Conservation (phyloP, 495 filamentous ascomycete species). For the Talaromyces ruber region DNA sequence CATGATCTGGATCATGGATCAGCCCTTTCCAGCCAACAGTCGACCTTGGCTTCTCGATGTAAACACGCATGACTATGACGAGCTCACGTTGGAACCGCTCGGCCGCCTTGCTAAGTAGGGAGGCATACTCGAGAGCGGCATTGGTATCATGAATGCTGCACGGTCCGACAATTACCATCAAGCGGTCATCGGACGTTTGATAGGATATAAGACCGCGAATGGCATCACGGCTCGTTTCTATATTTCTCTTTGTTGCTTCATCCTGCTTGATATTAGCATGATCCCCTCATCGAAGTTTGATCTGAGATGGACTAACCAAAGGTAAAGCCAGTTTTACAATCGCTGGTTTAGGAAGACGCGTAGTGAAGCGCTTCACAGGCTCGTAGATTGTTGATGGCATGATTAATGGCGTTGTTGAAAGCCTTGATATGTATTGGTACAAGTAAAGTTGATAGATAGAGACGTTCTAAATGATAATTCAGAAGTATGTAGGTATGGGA, state of each 20-base stretch:
- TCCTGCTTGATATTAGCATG: not conserved
- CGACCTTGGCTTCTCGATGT: conserved; percentile 98
- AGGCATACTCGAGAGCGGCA: conserved; percentile 78
- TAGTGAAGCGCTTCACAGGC: not conserved
- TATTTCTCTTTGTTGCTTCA: not conserved
- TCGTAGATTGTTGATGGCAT: not conserved
- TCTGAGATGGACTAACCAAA: not conserved
- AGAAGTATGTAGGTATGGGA: too few relatives aligned
- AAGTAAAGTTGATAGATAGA: not conserved
- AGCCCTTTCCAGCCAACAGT: conserved; percentile 99
- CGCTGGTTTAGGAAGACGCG: not conserved
- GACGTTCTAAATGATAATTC: not conserved
- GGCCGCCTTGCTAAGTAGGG: conserved; percentile 61
- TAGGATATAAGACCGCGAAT: not conserved
- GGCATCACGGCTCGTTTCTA: not conserved
- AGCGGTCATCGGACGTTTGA: conserved; percentile 51
- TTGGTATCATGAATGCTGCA: conserved; percentile 95
- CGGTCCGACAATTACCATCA: conserved; percentile 89
- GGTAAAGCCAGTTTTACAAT: not conserved
- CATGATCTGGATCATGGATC: conserved; percentile 97
- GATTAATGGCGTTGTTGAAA: not conserved
- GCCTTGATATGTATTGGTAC: not conserved
- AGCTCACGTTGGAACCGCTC: conserved; percentile 71
- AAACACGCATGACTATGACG: conserved; percentile 92
- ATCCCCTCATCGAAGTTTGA: not conserved